Evolutionary conservation across 139 green algal genomes (phyloP).

Genomic region (Micromonas pusilla): DNA sequence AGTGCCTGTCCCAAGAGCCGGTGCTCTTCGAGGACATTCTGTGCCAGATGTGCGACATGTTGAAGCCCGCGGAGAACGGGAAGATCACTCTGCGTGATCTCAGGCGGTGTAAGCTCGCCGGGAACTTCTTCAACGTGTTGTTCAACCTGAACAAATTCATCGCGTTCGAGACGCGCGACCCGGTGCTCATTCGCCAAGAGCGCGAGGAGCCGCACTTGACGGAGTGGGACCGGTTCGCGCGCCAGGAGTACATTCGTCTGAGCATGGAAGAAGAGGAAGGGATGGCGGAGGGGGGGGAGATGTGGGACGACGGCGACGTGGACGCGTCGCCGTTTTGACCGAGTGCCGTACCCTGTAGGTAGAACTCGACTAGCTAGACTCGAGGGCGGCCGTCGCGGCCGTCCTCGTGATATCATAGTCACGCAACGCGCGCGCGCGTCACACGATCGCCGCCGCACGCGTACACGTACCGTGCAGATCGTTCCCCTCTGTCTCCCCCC

Average conservation of each 20-base stretch:
- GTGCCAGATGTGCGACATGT: conserved; percentile 97
- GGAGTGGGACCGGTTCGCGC: conserved; percentile 80
- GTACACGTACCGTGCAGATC: too few species aligned
- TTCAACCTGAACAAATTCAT: conserved; percentile 99
- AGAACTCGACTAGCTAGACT: too few species aligned
- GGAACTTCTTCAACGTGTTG: conserved; percentile 93
- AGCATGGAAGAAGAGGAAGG: conserved; percentile 82
- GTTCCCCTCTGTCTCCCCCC: too few species aligned
- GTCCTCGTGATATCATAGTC: too few species aligned
- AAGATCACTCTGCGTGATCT: conserved; percentile 77
- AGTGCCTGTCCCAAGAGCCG: conserved; percentile 78
- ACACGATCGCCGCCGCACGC: too few species aligned
- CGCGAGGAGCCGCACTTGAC: conserved; percentile 54
- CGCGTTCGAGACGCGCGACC: conserved; percentile 89
- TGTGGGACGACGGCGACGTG: not conserved
- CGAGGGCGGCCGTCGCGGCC: too few species aligned
- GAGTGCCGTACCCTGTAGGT: too few species aligned
- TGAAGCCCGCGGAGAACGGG: conserved; percentile 59
- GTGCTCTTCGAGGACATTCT: conserved; percentile 82
- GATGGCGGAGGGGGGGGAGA: conserved; percentile 38
- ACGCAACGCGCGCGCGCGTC: too few species aligned
- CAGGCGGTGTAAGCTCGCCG: conserved; percentile 58
- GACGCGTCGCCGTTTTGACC: not conserved
- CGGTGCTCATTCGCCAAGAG: conserved; percentile 72
- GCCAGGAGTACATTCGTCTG: conserved; percentile 74